Conservation (phyloP, 768 basidiomycete genomes). For the Termitomyces sp. region DNA sequence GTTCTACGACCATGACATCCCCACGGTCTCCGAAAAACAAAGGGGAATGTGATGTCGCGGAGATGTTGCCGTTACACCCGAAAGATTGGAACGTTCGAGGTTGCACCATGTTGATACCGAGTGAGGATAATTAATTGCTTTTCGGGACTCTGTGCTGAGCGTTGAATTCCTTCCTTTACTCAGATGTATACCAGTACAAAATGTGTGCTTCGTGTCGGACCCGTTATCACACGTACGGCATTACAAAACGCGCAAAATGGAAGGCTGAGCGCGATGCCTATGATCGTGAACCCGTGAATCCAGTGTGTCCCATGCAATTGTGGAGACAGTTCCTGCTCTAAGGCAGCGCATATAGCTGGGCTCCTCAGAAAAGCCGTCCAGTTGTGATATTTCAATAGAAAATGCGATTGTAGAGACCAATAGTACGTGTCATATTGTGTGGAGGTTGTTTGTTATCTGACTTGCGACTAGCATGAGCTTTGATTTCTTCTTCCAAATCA, state of each 20-base stretch:
- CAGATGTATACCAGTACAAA: slow-evolving; percentile 29
- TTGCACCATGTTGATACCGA: slow-evolving; percentile 40
- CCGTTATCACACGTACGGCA: slow-evolving; percentile 46
- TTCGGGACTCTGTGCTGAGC: not conserved
- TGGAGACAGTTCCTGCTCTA: not conserved
- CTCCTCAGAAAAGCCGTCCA: slow-evolving; percentile 24
- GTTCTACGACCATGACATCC: not conserved
- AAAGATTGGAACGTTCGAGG: slow-evolving; percentile 33
- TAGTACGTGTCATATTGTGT: not conserved
- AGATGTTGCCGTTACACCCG: not conserved
- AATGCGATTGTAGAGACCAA: not conserved
- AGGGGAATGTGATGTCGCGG: slow-evolving; percentile 1
- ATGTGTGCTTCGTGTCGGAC: slow-evolving; percentile 43
- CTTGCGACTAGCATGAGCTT: not conserved
- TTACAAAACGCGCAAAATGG: slow-evolving; percentile 50
- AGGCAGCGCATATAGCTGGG: slow-evolving; percentile 17
- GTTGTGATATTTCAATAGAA: slow-evolving; percentile 28
- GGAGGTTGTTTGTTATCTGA: not conserved
- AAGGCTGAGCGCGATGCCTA: slow-evolving; percentile 38
- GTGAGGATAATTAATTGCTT: slow-evolving; percentile 12
- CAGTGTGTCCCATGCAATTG: not conserved
- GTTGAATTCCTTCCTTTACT: not conserved
- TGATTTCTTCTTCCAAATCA: not conserved
- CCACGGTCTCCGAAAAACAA: not conserved
- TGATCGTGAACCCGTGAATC: slow-evolving; percentile 28